Conservation (phyloP, 345 rosid genomes). For the Xanthoceras sorbifolium region DNA sequence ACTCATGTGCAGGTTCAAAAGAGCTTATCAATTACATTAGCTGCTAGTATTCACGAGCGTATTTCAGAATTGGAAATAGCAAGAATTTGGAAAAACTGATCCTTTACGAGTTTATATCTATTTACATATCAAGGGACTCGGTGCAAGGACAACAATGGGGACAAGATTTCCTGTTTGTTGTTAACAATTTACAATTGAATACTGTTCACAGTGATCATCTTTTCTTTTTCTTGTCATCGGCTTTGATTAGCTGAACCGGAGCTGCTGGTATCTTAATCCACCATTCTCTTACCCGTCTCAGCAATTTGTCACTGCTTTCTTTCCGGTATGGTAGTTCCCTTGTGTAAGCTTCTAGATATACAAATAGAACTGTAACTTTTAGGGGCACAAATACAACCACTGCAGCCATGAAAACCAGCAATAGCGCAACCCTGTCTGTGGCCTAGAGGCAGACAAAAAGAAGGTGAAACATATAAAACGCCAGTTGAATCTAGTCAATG, state of each 20-base stretch:
- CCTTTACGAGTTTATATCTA: background rate
- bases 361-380: constrained; percentile 47
- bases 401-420: constrained; percentile 52
- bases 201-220: constrained; percentile 24
- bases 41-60: background rate
- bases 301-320: constrained; percentile 65
- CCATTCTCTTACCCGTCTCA: constrained; percentile 88
- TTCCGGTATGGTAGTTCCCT: constrained; percentile 73
- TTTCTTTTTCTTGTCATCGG: constrained; percentile 63
- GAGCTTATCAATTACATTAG: background rate
- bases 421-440: constrained; percentile 66
- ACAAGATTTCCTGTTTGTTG: background rate
- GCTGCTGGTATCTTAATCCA: constrained; percentile 93
- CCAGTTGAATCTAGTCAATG: background rate
- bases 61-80: background rate
- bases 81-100: background rate
- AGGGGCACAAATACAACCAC: constrained; percentile 60
- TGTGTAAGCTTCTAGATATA: constrained; percentile 72
- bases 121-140: background rate
- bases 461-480: background rate
- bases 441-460: constrained; percentile 49
- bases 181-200: constrained; percentile 19
- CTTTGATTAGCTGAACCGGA: constrained; percentile 66
- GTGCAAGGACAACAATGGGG: background rate
- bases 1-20: background rate